Percentiles rank a stretch among this genome's conserved stretches.
Conservation (phyloP, 148 eudicot species). For the Talinum fruticosum region DNA sequence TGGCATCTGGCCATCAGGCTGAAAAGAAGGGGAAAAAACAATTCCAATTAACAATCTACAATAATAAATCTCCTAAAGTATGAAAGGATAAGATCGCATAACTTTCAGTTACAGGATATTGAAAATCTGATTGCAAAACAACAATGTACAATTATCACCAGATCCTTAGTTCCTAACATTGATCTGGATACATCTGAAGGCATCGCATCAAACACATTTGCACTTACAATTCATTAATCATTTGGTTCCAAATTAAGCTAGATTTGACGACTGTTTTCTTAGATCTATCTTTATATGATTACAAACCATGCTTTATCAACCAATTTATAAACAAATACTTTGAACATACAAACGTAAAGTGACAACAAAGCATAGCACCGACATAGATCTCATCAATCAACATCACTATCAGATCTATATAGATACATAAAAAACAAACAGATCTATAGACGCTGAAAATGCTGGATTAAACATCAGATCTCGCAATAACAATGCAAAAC, state of each 20-base stretch:
- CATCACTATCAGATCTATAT: background rate
- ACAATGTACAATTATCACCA: too few relatives aligned
- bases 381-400: background rate
- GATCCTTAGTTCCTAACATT: too few relatives aligned
- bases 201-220: too few relatives aligned
- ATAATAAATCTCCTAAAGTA: too few relatives aligned
- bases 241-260: too few relatives aligned
- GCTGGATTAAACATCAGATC: background rate
- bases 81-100: too few relatives aligned
- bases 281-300: too few relatives aligned
- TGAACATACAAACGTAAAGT: background rate
- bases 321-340: background rate
- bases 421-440: background rate
- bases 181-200: too few relatives aligned
- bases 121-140: too few relatives aligned
- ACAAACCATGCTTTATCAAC: background rate
- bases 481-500: background rate
- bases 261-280: too few relatives aligned
- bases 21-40: background rate
- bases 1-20: slow-evolving; percentile 54
- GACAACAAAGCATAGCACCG: background rate
- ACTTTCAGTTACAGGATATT: too few relatives aligned
- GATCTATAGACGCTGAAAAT: background rate
- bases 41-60: background rate
- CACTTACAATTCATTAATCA: too few relatives aligned